These are phyloP conservation scores for Vitis labrusca DNA, from an alignment of 164 flowering plant genomes.

Conservation along the genomic window DNA sequence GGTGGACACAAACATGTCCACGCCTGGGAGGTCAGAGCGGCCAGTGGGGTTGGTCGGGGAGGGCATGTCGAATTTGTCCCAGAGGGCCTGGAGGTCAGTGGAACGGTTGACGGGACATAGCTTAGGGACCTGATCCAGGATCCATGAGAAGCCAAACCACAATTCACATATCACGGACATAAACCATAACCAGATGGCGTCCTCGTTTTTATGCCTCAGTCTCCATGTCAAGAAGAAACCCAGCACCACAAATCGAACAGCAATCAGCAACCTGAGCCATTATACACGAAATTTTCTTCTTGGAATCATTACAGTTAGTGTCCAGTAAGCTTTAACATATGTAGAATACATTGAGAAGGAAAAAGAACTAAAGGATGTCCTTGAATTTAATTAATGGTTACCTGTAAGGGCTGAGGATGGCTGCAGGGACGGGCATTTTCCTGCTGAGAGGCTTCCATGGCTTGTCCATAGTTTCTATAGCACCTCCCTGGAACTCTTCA, in stretches of 20 bases:
- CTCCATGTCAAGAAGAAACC: conserved; percentile 71
- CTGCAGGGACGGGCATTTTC: conserved; percentile 50
- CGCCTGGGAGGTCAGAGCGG: conserved; percentile 76
- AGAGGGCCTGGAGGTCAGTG: conserved; percentile 54
- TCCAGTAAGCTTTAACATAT: too few species aligned
- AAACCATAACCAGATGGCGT: conserved; percentile 75
- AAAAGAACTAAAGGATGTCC: too few species aligned
- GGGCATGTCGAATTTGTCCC: conserved; percentile 75
- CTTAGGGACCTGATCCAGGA: conserved; percentile 81
- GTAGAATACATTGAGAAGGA: too few species aligned
- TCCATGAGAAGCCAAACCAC: conserved; percentile 90
- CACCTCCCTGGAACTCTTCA: conserved; percentile 29
- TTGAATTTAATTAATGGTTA: conserved; percentile 3
- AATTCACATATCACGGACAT: conserved; percentile 76
- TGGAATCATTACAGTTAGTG: too few species aligned
- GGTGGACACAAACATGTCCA: conserved; percentile 75
- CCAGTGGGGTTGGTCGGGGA: conserved; percentile 71
- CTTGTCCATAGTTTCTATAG: conserved; percentile 55
- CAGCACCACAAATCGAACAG: conserved; percentile 45
- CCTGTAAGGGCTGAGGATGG: conserved; percentile 84
- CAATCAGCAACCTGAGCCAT: conserved; percentile 45
- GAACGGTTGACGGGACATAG: conserved; percentile 65
- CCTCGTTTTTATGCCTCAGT: conserved; percentile 51
- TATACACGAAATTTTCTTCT: too few species aligned
- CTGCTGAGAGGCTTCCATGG: conserved; percentile 87